Conservation (phyloP, 139 green algal genomes). For the Chlorella sp. region DNA sequence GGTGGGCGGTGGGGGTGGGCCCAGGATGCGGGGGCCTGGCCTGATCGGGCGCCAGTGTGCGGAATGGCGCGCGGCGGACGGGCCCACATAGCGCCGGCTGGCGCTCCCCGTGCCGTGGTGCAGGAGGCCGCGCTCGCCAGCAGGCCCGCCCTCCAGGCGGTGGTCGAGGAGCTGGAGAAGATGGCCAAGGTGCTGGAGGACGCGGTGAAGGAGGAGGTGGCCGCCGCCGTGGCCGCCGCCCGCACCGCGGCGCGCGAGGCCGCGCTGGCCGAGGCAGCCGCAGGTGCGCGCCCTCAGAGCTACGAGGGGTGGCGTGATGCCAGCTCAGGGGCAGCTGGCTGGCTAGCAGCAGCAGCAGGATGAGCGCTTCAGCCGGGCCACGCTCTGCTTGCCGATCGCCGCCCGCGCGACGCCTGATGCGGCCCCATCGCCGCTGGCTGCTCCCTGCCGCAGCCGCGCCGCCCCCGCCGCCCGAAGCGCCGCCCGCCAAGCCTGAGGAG, state of each 20-base stretch:
- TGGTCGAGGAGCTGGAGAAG: slow-evolving; percentile 60
- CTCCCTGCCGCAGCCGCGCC: slow-evolving; percentile 6
- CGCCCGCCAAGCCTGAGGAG: slow-evolving; percentile 13
- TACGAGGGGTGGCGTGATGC: neutral
- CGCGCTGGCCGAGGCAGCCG: slow-evolving; percentile 15
- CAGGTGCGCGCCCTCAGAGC: neutral
- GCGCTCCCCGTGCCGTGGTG: neutral
- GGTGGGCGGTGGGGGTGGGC: slow-evolving; percentile 8
- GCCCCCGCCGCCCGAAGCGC: neutral
- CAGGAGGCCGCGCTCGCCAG: slow-evolving; percentile 40
- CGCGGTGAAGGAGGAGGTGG: slow-evolving; percentile 28
- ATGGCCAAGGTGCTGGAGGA: slow-evolving; percentile 40
- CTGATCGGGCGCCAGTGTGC: neutral
- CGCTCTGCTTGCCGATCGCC: neutral
- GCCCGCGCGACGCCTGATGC: no score
- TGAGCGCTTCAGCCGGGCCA: neutral
- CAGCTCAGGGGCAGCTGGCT: neutral
- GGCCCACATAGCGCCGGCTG: neutral
- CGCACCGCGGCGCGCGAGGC: slow-evolving; percentile 22
- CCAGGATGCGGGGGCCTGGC: neutral
- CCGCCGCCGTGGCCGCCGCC: slow-evolving; percentile 4
- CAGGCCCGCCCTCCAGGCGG: slow-evolving; percentile 32
- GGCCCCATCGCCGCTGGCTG: neutral
- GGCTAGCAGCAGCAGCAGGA: neutral
- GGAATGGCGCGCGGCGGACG: neutral